A percentile compares a stretch with the other conserved stretches of the same genome.
These are phyloP conservation scores for Fusarium foetens DNA, from an alignment of 2,329 filamentous ascomycete genomes.

Conservation along the genomic window DNA sequence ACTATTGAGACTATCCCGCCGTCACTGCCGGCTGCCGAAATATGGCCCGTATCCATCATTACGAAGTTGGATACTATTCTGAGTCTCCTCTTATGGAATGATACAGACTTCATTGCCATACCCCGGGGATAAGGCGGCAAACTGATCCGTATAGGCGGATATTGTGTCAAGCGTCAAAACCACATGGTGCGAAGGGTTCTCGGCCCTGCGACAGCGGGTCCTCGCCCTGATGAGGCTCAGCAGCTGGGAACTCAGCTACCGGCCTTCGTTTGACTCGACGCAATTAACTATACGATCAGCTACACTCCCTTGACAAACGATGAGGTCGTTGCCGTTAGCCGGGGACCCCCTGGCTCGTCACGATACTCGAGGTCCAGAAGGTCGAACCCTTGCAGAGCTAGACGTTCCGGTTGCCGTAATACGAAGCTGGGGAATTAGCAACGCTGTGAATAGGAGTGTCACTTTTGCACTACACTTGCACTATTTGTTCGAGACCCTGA, in stretches of 20 bases:
- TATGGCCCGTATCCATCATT: constrained; percentile 45
- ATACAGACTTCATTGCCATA: constrained; percentile 47
- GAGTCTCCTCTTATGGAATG: constrained; percentile 44
- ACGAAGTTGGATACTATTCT: constrained; percentile 24
- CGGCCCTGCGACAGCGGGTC: constrained; percentile 38
- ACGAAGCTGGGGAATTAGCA: constrained; percentile 49
- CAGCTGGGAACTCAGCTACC: constrained; percentile 49
- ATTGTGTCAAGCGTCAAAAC: constrained; percentile 38
- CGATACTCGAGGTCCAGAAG: constrained; percentile 48
- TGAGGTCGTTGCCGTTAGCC: constrained; percentile 45
- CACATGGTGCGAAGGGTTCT: constrained; percentile 34
- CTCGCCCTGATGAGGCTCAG: constrained; percentile 45
- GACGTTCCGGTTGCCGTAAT: constrained; percentile 35
- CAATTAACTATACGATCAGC: constrained; percentile 44
- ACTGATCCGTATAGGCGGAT: constrained; percentile 55
- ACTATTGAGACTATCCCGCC: constrained; percentile 41
- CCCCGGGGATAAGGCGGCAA: constrained; percentile 52
- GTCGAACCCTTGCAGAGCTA: constrained; percentile 44
- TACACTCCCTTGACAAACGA: constrained; percentile 36
- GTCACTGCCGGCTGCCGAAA: constrained; percentile 26
- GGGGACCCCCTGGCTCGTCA: constrained; percentile 43
- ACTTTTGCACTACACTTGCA: constrained; percentile 51
- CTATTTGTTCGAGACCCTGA: constrained; percentile 49
- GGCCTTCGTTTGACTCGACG: constrained; percentile 51
- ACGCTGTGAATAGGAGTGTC: constrained; percentile 48